Evolutionary conservation across 306 rosid genomes (phyloP).

Genomic region (Vicia faba): DNA sequence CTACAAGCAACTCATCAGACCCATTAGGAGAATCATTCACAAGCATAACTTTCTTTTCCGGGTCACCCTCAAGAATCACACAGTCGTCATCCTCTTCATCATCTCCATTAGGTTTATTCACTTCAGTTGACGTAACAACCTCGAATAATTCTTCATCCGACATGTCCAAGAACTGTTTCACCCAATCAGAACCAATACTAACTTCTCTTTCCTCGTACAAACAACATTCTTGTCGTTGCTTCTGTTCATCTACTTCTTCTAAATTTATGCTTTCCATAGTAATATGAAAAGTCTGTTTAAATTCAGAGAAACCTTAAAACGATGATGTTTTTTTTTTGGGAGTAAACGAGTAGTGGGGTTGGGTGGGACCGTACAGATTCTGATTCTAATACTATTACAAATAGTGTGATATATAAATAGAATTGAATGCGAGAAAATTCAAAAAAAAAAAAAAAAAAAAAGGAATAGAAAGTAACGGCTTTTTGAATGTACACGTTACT

Average conservation of each 20-base stretch:
- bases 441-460: not conserved
- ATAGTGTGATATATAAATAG: not conserved
- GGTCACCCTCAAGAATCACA: slow-evolving; percentile 69
- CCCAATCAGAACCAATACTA: slow-evolving; percentile 42
- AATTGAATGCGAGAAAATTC: not conserved
- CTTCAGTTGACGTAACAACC: slow-evolving; percentile 45
- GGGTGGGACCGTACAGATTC: not conserved
- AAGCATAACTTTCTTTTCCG: slow-evolving; percentile 42
- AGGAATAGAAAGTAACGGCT: not conserved
- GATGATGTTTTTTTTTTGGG: not conserved
- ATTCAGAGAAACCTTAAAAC: not conserved
- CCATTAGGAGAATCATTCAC: slow-evolving; percentile 32
- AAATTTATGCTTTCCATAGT: slow-evolving; percentile 22
- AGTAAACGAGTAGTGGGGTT: not conserved
- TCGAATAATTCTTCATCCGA: slow-evolving; percentile 38
- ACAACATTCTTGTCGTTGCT: not conserved
- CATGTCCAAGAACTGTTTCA: slow-evolving; percentile 44
- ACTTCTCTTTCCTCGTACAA: slow-evolving; percentile 11
- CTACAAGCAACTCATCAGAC: slow-evolving; percentile 68
- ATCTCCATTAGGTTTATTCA: slow-evolving; percentile 31
- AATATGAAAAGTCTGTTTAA: not conserved
- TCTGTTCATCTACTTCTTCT: slow-evolving; percentile 38
- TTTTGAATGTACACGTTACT: not conserved
- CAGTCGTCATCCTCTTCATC: slow-evolving; percentile 49
- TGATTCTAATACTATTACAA: too few species aligned